Conservation (phyloP, 2,329 filamentous ascomycete genomes). For the Cadophora luteo-olivacea region DNA sequence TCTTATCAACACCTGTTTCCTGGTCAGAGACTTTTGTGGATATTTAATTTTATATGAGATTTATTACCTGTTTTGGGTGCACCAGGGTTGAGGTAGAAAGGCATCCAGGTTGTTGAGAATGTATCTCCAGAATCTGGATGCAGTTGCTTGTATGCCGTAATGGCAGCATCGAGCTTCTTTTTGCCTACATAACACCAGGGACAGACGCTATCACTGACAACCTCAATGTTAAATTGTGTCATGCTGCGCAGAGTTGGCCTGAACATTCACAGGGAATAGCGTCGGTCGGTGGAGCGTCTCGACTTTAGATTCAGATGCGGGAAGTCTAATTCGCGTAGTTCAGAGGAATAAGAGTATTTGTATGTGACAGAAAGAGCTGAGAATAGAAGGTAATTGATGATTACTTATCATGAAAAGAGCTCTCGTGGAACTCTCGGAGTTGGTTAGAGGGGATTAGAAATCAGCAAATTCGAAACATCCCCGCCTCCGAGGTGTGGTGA, state of each 20-base stretch:
- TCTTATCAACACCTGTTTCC: constrained; percentile 55
- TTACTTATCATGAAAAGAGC: constrained; percentile 32
- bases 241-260: constrained; percentile 52
- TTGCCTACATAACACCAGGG: constrained; percentile 84
- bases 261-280: constrained; percentile 21
- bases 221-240: constrained; percentile 77
- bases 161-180: constrained; percentile 75
- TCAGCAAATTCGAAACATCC: constrained; percentile 21
- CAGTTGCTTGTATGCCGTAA: constrained; percentile 66
- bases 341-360: constrained; percentile 12
- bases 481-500: neutral
- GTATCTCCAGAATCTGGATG: constrained; percentile 69
- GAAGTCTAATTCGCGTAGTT: neutral
- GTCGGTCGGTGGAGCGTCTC: neutral
- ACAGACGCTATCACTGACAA: constrained; percentile 84
- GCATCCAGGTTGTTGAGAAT: constrained; percentile 76
- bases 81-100: constrained; percentile 80
- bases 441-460: constrained; percentile 33
- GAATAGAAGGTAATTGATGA: constrained; percentile 18
- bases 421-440: neutral
- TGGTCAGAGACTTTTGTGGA: neutral
- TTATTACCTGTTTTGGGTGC: constrained; percentile 58
- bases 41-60: too few relatives aligned
- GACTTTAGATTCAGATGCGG: neutral
- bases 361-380: neutral